Base-by-base conservation (phyloP, 169 alveolate species). In the Eimeria sp. region DNA sequence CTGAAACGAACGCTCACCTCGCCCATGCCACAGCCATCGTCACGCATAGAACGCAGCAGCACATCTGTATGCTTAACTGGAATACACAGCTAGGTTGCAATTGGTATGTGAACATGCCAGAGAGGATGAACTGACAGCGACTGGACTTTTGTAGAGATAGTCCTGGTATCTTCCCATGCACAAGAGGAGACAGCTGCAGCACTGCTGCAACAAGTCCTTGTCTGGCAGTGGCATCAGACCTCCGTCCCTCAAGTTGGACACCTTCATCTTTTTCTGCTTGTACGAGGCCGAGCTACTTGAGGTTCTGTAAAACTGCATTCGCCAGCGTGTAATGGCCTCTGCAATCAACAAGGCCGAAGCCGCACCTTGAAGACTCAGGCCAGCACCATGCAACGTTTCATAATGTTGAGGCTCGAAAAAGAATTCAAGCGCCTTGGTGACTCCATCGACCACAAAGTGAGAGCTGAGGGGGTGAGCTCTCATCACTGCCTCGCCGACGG, bases 81-180 rank as follows among this genome's bases (percentile, higher is more conserved):
- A 54, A 11, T 61, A 54, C 20, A 54, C 10, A 54, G 51, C 91
- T 57, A 5, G 16, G 57, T 43, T 83, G 49, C 73, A 54, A 43
- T n/a, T n/a, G 91, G 43, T 30, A 25, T 6, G 49, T 7, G 47
- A 30, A 27, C 20, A 10, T 54, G 75, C 76, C 34, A 16, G 25
- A 30, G 75, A 45, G 70, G 70, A 30, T 11, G 51, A 57, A 49
- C 93, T 30, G 54, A 63, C 93, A 7, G 93, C 93, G 58, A 87
- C 61, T 63, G 93, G 82, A 54, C 83, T 87, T 51, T 63, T 87
- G 93, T 87, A 87, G 14, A 87, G 78, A 49, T 87, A 57, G 22
- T 63, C 93, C 30, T 87, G 93, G 76, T 87, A 87, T 63, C 93
- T 87, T 47, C 93, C 93, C 93, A 87, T 87, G 83, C 93, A 87